These are phyloP conservation scores for Candida chilensis DNA, from an alignment of 805 yeast genomes.

Conservation along the genomic window DNA sequence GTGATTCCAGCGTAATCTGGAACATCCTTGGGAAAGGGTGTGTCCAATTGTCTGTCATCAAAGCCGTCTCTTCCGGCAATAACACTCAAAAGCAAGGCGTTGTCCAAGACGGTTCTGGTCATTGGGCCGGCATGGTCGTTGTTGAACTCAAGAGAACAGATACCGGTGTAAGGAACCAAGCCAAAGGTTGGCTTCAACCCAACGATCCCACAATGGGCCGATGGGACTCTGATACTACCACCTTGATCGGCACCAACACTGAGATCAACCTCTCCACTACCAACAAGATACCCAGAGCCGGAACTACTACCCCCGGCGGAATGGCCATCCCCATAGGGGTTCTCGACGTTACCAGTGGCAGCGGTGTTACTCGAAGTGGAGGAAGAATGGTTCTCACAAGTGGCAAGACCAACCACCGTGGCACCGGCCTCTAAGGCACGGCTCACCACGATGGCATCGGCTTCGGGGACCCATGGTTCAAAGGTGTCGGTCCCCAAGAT, in stretches of 20 bases:
- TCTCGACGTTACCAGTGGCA: constrained; percentile 30
- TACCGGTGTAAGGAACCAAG: constrained; percentile 24
- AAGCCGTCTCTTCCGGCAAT: constrained; percentile 25
- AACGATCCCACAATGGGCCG: constrained; percentile 31
- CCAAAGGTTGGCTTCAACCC: constrained; percentile 46
- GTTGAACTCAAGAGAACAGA: constrained; percentile 18
- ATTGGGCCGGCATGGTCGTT: constrained; percentile 29
- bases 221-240: constrained; percentile 41
- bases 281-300: constrained; percentile 46
- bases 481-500: constrained; percentile 21
- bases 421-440: constrained; percentile 24
- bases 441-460: constrained; percentile 25
- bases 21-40: constrained; percentile 7
- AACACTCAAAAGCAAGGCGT: constrained; percentile 16
- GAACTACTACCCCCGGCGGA: constrained; percentile 44
- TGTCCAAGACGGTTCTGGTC: constrained; percentile 21
- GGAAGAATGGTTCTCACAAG: constrained; percentile 24
- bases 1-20: constrained; percentile 11
- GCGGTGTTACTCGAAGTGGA: constrained; percentile 21
- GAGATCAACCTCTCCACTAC: constrained; percentile 32
- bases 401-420: constrained; percentile 18
- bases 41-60: constrained; percentile 17
- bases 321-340: constrained; percentile 26
- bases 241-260: constrained; percentile 41
- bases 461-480: constrained; percentile 17